A percentile compares a stretch with the other conserved stretches of the same genome.
Conservation (phyloP, 2,329 filamentous ascomycete genomes). For the Fonsecaea pedrosoi region DNA sequence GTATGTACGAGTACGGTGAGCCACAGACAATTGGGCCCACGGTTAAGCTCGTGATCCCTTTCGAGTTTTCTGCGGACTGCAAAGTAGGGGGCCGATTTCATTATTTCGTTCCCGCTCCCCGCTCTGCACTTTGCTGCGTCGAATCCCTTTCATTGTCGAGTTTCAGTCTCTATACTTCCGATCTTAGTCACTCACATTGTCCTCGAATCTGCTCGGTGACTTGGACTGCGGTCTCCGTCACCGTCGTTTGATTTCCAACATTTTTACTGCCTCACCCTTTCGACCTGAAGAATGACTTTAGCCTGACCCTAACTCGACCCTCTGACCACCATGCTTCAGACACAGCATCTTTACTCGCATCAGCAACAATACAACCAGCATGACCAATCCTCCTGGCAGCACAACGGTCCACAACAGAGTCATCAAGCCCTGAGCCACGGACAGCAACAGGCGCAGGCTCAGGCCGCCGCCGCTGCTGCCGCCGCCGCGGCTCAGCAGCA, state of each 20-base stretch:
- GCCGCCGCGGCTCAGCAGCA: conserved; percentile 54
- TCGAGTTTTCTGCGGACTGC: conserved; percentile 3
- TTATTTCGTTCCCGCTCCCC: conserved; percentile 14
- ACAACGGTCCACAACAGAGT: conserved; percentile 48
- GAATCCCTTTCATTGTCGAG: conserved; percentile 21
- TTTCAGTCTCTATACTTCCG: conserved; percentile 19
- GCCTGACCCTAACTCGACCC: conserved; percentile 24
- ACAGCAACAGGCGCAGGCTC: conserved; percentile 46
- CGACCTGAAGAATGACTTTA: conserved; percentile 33
- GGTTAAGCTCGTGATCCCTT: conserved; percentile 1
- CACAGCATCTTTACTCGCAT: conserved; percentile 68
- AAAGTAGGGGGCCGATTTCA: conserved; percentile 17
- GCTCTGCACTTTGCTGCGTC: conserved; percentile 15
- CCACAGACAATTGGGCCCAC: not conserved
- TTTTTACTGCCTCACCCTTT: conserved; percentile 15
- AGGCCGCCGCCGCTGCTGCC: conserved; percentile 58
- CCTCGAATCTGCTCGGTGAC: conserved; percentile 6
- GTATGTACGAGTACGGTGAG: not conserved
- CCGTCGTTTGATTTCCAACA: conserved; percentile 1
- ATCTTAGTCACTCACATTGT: conserved; percentile 16
- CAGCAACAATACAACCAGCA: conserved; percentile 61
- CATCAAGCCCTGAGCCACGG: conserved; percentile 46
- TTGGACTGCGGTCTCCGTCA: conserved; percentile 7
- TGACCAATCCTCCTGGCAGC: conserved; percentile 55
- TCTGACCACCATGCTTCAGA: conserved; percentile 49